Conservation (phyloP, 2,329 filamentous ascomycete genomes). For the Fusarium sp. region DNA sequence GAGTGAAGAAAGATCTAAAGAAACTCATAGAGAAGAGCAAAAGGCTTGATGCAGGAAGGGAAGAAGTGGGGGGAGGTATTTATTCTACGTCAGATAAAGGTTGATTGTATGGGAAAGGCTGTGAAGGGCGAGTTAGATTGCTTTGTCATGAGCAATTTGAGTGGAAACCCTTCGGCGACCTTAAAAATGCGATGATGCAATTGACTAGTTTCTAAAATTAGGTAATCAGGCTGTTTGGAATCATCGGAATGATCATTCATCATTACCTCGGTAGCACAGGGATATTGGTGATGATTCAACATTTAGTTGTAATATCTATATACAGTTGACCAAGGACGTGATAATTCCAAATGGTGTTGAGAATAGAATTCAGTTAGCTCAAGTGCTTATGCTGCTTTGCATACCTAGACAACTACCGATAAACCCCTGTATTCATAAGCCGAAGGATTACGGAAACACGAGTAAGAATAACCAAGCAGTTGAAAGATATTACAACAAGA, state of each 20-base stretch:
- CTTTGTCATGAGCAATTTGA: slow-evolving; percentile 34
- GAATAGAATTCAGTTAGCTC: background rate
- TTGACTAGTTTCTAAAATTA: slow-evolving; percentile 13
- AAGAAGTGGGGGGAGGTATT: slow-evolving; percentile 30
- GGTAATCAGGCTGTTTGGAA: slow-evolving; percentile 26
- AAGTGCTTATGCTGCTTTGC: background rate
- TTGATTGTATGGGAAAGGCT: slow-evolving; percentile 1
- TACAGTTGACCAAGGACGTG: background rate
- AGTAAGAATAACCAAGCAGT: background rate
- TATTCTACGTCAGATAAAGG: slow-evolving; percentile 23
- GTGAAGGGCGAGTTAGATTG: slow-evolving; percentile 12
- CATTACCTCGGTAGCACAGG: background rate
- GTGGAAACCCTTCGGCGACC: slow-evolving; percentile 18
- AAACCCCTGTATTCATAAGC: slow-evolving; percentile 5
- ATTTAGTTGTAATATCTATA: background rate
- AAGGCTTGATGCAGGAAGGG: slow-evolving; percentile 4
- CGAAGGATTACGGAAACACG: background rate
- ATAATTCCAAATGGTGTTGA: slow-evolving; percentile 7
- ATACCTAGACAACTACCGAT: background rate
- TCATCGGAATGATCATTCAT: background rate
- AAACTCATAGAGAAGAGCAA: slow-evolving; percentile 67
- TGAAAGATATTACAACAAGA: background rate
- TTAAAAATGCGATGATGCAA: slow-evolving; percentile 42
- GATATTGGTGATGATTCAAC: background rate
- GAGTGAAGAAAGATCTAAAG: slow-evolving; percentile 77